Conservation (phyloP, 176 grass and related monocot species). For the barley (Hordeum vulgare) region MorexV3_pseudomolecules_assembly NC_058522.1:174519525-174520024, state of each 20-base stretch:
- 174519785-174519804: constrained; percentile 99
- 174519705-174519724: constrained; percentile 12
- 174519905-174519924: neutral
- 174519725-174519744: constrained; percentile 50
- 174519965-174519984: neutral
- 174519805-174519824: constrained; percentile 85
- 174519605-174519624: neutral
- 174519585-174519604: constrained; percentile 15
- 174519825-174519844: constrained; percentile 69
- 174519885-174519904: neutral
- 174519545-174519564: constrained; percentile 5
- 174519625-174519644: constrained; percentile 11
- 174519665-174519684: constrained; percentile 33
- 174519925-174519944: neutral
- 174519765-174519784: constrained; percentile 97
- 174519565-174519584: constrained; percentile 15
- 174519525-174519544: constrained; percentile 1
- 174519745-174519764: constrained; percentile 81
- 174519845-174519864: neutral
- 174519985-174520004: neutral
- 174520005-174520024: neutral
- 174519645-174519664: constrained; percentile 7
- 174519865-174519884: neutral
- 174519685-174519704: constrained; percentile 32
- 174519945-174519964: neutral